Evolutionary conservation across 148 eudicot species (phyloP), one percentile per base, ranked within the genome.

Genomic region (Diospyros lotus): DNA sequence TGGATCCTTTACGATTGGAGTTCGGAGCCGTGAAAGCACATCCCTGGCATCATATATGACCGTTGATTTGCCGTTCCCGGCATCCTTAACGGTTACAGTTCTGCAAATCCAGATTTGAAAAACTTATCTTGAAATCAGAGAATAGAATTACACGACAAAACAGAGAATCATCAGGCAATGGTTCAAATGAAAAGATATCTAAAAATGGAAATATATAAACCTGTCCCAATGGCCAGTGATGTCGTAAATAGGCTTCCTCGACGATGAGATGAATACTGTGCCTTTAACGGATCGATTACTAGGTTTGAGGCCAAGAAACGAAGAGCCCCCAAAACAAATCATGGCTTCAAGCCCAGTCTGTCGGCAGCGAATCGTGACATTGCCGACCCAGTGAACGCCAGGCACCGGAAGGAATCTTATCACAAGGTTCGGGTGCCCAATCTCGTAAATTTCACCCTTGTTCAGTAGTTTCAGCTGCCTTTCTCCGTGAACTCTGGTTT

Each of bases 171-270:
- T n/a, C n/a, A n/a, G n/a, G n/a, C n/a, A n/a, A n/a, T n/a, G n/a
- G n/a, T n/a, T n/a, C n/a, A n/a, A n/a, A n/a, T n/a, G n/a, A n/a
- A n/a, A n/a, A n/a, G n/a, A n/a, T n/a, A n/a, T n/a, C n/a, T n/a
- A n/a, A n/a, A n/a, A n/a, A n/a, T n/a, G n/a, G n/a, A n/a, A n/a
- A n/a, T n/a, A n/a, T n/a, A 80, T 2, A 10, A 72, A 93, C 98
- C 89, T 93, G 78, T 93, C 94, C 98, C 94, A 93, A 39, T 87
- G 86, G 76, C 98, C 98, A 75, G 75, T 69, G 66, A 93, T 84
- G 73, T 93, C 90, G 66, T 71, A 91, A 4, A 91, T 74, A 18
- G 87, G 79, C 72, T 85, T 80, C 54, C 58, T 78, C 15, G 88
- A 68, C 9, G 87, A 81, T 17, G 85, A 77, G 66, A 56, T 56